Conservation (phyloP, 2,329 filamentous ascomycete genomes). For the Lasiodiplodia sp. region DNA sequence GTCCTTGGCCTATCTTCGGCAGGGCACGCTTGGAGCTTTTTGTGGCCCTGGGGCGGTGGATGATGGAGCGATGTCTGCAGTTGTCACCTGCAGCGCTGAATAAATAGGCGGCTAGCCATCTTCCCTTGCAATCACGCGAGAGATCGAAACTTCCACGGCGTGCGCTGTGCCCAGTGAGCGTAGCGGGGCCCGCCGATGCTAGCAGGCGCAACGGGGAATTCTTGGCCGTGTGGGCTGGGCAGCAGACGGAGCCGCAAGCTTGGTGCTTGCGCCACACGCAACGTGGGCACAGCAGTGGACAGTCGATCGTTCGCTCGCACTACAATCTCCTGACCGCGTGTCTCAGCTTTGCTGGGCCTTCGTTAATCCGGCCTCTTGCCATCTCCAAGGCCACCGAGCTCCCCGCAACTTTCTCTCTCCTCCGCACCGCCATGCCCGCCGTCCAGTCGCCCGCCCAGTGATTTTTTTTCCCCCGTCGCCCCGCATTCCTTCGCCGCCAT, state of each 20-base stretch:
- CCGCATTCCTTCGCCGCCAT: slow-evolving; percentile 35
- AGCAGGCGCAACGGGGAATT: neutral
- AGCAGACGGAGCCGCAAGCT: neutral
- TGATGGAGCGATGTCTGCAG: slow-evolving; percentile 10
- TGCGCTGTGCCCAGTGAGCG: neutral
- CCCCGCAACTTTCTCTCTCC: neutral
- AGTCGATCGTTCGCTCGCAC: neutral
- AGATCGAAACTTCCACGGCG: neutral
- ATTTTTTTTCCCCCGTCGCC: slow-evolving; percentile 28
- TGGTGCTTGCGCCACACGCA: neutral
- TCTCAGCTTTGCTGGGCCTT: neutral
- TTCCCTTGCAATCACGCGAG: slow-evolving; percentile 18
- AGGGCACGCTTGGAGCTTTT: slow-evolving; percentile 11
- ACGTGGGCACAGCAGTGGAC: slow-evolving; percentile 9
- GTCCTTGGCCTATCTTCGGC: slow-evolving; percentile 17
- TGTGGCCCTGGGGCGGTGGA: neutral
- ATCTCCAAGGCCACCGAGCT: neutral
- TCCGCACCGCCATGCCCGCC: slow-evolving; percentile 32
- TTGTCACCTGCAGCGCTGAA: neutral
- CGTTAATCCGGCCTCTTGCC: slow-evolving; percentile 8
- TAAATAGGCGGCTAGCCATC: neutral
- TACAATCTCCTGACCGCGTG: slow-evolving; percentile 25
- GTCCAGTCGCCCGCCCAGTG: slow-evolving; percentile 39
- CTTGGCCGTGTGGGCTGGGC: neutral
- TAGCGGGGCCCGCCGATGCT: neutral